A percentile compares a stretch with the other conserved stretches of the same genome.
Conservation (phyloP, 2,329 filamentous ascomycete species). For the Neonectria punicea region DNA sequence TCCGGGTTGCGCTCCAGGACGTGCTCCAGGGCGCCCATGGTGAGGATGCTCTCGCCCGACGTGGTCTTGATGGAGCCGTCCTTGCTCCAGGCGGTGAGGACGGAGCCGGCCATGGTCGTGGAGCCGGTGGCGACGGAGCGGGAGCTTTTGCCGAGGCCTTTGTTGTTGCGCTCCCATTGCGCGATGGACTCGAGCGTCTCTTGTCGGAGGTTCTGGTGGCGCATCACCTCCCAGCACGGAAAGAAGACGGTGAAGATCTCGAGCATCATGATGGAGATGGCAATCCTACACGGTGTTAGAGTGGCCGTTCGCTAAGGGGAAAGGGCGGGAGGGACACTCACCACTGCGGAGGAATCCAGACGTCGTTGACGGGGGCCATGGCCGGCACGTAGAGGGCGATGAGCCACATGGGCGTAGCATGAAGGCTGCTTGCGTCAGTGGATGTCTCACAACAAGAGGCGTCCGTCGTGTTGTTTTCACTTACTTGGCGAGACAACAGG, state of each 20-base stretch:
- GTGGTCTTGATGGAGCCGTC: slow-evolving; percentile 47
- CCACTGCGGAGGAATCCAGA: slow-evolving; percentile 72
- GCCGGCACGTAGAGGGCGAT: slow-evolving; percentile 64
- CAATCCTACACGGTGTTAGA: slow-evolving; percentile 54
- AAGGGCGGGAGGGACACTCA: slow-evolving; percentile 47
- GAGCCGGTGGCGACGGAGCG: slow-evolving; percentile 49
- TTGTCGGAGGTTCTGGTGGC: slow-evolving; percentile 56
- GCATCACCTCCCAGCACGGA: slow-evolving; percentile 67
- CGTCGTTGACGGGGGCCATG: slow-evolving; percentile 63
- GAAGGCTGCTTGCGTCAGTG: slow-evolving; percentile 57
- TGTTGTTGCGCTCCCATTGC: slow-evolving; percentile 57
- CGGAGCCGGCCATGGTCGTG: slow-evolving; percentile 47
- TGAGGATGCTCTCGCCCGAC: slow-evolving; percentile 51
- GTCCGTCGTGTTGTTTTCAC: not conserved
- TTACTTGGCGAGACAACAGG: slow-evolving; percentile 58
- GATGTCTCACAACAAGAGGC: not conserved
- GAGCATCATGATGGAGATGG: slow-evolving; percentile 69
- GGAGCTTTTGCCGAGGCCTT: slow-evolving; percentile 43
- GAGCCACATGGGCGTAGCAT: slow-evolving; percentile 75
- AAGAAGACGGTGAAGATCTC: slow-evolving; percentile 73
- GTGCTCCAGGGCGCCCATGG: slow-evolving; percentile 56
- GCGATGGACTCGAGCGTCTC: slow-evolving; percentile 62
- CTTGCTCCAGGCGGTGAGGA: slow-evolving; percentile 51
- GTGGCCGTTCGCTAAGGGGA: not conserved
- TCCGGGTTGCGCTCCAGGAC: slow-evolving; percentile 68